phyloP scores from a whole-genome alignment of 2,329 filamentous ascomycete species.

The Neofusicoccum ribis region DNA sequence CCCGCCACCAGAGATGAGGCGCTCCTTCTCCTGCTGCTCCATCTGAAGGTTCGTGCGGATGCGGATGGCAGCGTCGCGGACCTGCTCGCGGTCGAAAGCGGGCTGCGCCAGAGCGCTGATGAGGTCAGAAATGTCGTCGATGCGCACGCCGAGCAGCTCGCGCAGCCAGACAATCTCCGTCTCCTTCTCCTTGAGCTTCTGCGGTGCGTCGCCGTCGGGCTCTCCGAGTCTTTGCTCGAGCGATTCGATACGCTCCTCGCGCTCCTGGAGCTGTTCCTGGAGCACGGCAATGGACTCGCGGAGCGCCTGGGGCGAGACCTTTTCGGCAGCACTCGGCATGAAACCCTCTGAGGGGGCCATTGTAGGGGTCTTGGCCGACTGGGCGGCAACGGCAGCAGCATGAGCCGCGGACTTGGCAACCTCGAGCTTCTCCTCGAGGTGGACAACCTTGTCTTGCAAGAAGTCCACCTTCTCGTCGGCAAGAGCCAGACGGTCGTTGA shows the following conservation, averaged over 20 bases:
- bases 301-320: slow-evolving; percentile 89
- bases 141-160: slow-evolving; percentile 85
- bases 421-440: slow-evolving; percentile 87
- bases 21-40: slow-evolving; percentile 94
- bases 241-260: slow-evolving; percentile 84
- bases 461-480: slow-evolving; percentile 83
- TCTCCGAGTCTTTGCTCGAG: slow-evolving; percentile 71
- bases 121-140: slow-evolving; percentile 90
- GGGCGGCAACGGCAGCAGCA: slow-evolving; percentile 72
- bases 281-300: slow-evolving; percentile 95
- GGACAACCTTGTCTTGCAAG: slow-evolving; percentile 78
- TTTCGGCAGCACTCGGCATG: slow-evolving; percentile 65
- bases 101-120: slow-evolving; percentile 76
- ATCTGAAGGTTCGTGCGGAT: slow-evolving; percentile 94
- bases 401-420: slow-evolving; percentile 85
- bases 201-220: slow-evolving; percentile 73
- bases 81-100: slow-evolving; percentile 72
- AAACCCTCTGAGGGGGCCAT: slow-evolving; percentile 29
- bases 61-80: slow-evolving; percentile 88
- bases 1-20: slow-evolving; percentile 65
- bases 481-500: slow-evolving; percentile 77
- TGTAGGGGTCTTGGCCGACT: slow-evolving; percentile 50
- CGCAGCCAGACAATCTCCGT: slow-evolving; percentile 94
- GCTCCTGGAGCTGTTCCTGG: slow-evolving; percentile 94
- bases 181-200: slow-evolving; percentile 85